Base-by-base conservation (phyloP, 192 early-diverging fungal genomes). In the Dissophora globulifera region DNA sequence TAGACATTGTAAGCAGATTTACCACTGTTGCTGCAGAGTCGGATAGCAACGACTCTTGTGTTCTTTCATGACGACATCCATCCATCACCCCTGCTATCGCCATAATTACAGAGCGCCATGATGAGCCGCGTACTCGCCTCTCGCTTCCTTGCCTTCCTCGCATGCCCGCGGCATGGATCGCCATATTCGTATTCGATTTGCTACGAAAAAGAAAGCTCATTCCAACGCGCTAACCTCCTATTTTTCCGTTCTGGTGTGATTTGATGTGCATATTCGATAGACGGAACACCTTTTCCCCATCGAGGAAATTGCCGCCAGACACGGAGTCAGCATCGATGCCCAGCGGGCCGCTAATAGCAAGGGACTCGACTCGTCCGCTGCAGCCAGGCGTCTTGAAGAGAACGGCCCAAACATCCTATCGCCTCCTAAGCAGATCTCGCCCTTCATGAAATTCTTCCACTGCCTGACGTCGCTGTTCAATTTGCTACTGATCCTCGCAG, bases 381-480 rank as follows among this genome's bases (percentile, higher is more conserved):
- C 93, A 17, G 79, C 81, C 3, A 69, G 87, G 33, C 82, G 92
- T n/a, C 74, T 96, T 35, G 53, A 54, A 1, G 80, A 85, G 50
- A 78, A 94, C 55, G 96, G 96, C 0, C 95, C 87, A 30, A 98
- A 98, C 79, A 72, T 87, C 26, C 84, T 98, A 40, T 88, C 93
- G 11, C 96, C 96, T 22, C 95, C 95, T 35, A 93, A 93, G 79
- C 91, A 88, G 64, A 85, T 84, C 59, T 92, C 90, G 48, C 85
- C 91, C 32, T 66, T 93, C 45, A 63, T 93, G 33, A 88, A 89
- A 56, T 98, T 89, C 71, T 54, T 96, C 19, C 81, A 92, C 51
- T 91, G 87, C 69, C 72, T 98, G 31, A 50, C 82, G 15, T 87
- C 86, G 27, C 78, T 96, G 11, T 98, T 98, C 85, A 98, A 98